phyloP scores from a whole-genome alignment of 78 protist species.

The Dictyostelium purpureum region DNA sequence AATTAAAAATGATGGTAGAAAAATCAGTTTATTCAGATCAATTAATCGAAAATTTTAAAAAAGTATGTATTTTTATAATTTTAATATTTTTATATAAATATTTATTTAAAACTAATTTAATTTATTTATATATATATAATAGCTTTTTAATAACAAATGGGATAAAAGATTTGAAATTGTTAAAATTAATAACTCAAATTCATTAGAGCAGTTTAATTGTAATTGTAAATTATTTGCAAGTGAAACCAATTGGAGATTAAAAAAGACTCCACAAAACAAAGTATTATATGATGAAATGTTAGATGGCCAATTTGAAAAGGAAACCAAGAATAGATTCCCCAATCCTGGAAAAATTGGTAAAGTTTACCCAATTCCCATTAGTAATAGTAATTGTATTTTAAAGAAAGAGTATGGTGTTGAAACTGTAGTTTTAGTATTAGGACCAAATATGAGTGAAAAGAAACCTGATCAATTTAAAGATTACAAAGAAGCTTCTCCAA shows the following conservation, averaged over 20 bases:
- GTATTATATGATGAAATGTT: slow-evolving; percentile 16
- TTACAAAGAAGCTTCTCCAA: not conserved
- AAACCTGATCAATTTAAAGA: slow-evolving; percentile 40
- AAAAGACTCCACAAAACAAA: slow-evolving; percentile 56
- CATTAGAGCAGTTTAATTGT: not conserved
- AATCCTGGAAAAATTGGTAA: slow-evolving; percentile 32
- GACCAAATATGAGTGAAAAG: slow-evolving; percentile 44
- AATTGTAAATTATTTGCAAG: slow-evolving; percentile 31
- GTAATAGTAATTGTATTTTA: not conserved
- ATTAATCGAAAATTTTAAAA: not conserved
- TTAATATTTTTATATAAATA: not conserved
- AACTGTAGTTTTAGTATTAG: slow-evolving; percentile 15
- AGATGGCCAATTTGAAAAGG: not conserved
- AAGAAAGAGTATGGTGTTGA: slow-evolving; percentile 35
- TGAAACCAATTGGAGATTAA: slow-evolving; percentile 68
- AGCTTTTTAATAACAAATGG: slow-evolving; percentile 4
- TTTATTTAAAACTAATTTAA: not conserved
- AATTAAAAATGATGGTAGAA: slow-evolving; percentile 29
- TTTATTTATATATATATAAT: not conserved
- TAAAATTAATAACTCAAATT: not conserved
- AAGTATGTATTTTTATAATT: slow-evolving; percentile 15
- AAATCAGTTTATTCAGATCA: slow-evolving; percentile 20
- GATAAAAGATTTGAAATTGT: slow-evolving; percentile 62
- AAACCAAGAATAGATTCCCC: slow-evolving; percentile 25
- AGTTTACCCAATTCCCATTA: slow-evolving; percentile 25